Conservation (phyloP, 108 stramenopile genomes). For the Nitzschia sp. region DNA sequence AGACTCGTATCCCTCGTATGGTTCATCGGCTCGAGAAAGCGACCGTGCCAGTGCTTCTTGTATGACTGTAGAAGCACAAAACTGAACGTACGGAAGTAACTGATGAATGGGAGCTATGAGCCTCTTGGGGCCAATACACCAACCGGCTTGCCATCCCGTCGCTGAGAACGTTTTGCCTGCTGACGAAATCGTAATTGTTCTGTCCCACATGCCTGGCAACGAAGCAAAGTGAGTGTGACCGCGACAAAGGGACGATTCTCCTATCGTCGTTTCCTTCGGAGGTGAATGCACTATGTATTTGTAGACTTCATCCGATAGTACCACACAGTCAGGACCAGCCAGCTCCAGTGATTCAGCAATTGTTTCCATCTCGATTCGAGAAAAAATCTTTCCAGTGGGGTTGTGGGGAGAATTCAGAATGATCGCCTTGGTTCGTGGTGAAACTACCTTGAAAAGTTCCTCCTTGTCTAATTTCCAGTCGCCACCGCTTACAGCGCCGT, state of each 20-base stretch:
- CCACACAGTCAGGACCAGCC: conserved; percentile 75
- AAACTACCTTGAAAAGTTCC: conserved; percentile 69
- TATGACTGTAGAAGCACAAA: conserved; percentile 92
- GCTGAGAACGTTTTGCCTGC: conserved; percentile 98
- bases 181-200: conserved; percentile 94
- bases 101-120: conserved; percentile 78
- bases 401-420: conserved; percentile 98
- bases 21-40: conserved; percentile 79
- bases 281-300: conserved; percentile 95
- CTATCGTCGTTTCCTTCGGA: conserved; percentile 39
- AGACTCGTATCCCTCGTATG: conserved; percentile 74
- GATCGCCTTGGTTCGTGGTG: conserved; percentile 86
- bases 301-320: conserved; percentile 97
- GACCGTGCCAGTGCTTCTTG: conserved; percentile 90
- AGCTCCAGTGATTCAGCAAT: conserved; percentile 80
- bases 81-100: conserved; percentile 92
- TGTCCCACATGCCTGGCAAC: conserved; percentile 88
- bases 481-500: conserved; percentile 52
- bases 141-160: conserved; percentile 99
- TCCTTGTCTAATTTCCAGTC: conserved; percentile 86
- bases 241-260: conserved; percentile 48
- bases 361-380: conserved; percentile 79
- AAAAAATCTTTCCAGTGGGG: conserved; percentile 97
- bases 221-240: conserved; percentile 90
- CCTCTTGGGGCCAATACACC: conserved; percentile 89